These are phyloP conservation scores for Aegilops sharonensis DNA, from an alignment of 176 grass and related monocot species.

Conservation along the genomic window DNA sequence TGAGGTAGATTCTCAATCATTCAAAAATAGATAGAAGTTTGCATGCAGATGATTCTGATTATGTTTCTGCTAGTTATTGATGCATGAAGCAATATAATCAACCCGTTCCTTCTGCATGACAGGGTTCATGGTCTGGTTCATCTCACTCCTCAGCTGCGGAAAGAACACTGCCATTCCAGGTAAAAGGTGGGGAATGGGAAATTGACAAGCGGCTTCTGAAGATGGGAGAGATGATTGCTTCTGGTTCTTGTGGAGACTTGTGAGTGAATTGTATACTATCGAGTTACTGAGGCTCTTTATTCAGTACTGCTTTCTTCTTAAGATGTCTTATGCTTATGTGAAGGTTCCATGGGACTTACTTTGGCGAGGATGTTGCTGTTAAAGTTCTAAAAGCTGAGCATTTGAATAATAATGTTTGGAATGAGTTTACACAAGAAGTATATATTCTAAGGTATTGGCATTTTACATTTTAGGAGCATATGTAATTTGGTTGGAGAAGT, in stretches of 20 bases:
- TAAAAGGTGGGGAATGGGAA: conserved; percentile 90
- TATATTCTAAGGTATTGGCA: conserved; percentile 91
- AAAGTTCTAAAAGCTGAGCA: conserved; percentile 92
- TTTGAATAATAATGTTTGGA: conserved; percentile 80
- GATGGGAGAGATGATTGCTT: conserved; percentile 80
- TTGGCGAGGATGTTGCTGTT: conserved; percentile 91
- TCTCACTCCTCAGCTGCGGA: conserved; percentile 96
- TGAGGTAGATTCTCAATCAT: conserved; percentile 57
- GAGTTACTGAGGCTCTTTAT: conserved; percentile 23
- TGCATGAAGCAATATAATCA: conserved; percentile 6
- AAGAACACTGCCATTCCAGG: conserved; percentile 73
- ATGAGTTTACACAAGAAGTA: conserved; percentile 96
- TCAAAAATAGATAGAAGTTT: conserved; percentile 18
- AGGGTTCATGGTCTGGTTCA: conserved; percentile 99
- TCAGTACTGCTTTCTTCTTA: neutral
- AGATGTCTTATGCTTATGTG: conserved; percentile 34
- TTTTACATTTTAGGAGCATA: conserved; percentile 23
- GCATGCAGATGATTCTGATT: conserved; percentile 13
- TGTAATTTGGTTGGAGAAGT: neutral
- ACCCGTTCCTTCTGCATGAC: conserved; percentile 21
- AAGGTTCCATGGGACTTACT: conserved; percentile 92
- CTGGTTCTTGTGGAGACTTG: conserved; percentile 96
- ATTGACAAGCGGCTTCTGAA: conserved; percentile 82
- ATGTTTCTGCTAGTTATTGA: conserved; percentile 16
- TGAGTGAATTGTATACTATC: conserved; percentile 63